Evolutionary conservation across 306 rosid species (phyloP), one percentile per base, ranked within the genome.

Genomic region (Cicer judaicum): DNA sequence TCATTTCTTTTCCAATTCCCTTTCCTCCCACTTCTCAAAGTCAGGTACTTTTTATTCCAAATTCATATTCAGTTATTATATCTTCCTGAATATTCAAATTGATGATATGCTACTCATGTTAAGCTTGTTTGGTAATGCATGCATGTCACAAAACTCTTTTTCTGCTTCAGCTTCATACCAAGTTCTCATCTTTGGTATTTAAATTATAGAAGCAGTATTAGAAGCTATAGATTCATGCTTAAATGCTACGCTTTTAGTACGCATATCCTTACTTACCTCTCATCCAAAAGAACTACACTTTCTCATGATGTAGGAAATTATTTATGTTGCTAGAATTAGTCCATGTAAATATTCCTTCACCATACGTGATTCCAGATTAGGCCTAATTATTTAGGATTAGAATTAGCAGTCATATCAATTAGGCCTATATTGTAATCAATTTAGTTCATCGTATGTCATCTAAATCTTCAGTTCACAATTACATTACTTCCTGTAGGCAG

Each of bases 401-500:
- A 52, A n/a, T 52, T 52, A 14, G 24, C 59, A 53, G 16, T 15
- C 10, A 53, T 16, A 53, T 7, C 5, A 53, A n/a, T 53, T 53
- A 53, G 29, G 0, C 24, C 8, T 53, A 15, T 53, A 15, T 53
- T 53, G 24, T 53, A 16, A 53, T 53, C 10, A 42, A 7, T 7
- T 7, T 42, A 42, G n/a, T 2, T 49, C 54, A 6, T 54, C 34
- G 8, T 54, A 34, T 34, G 5, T 12, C 19, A 12, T 73, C 1
- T 34, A 38, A 68, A 48, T 68, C 53, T 57, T 59, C 16, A 12
- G 68, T 80, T 38, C 39, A 36, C 64, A 66, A 14, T 53, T 42
- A 48, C 38, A 78, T 40, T 60, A 84, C 52, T 77, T 72, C 3
- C 40, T 65, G 83, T 83, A 90, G 97, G 95, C 39, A 81, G 75